Conservation (phyloP, 2,329 filamentous ascomycete genomes). For the Chrysoporthe austroafricana region DNA sequence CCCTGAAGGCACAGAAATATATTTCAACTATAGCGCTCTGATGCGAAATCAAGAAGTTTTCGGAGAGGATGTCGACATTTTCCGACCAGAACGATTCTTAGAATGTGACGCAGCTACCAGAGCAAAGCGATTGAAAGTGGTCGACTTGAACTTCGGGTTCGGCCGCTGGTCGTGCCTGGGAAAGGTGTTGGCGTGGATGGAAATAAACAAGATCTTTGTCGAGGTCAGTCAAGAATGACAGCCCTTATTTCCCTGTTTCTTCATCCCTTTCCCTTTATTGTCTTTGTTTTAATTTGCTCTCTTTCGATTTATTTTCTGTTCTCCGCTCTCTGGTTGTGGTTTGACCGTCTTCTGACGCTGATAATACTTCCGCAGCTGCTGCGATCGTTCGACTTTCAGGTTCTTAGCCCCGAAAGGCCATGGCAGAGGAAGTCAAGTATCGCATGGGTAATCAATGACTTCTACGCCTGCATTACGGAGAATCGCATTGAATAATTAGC, state of each 20-base stretch:
- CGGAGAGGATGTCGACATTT: conserved; percentile 41
- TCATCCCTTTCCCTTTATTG: too few relatives aligned
- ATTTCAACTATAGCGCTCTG: conserved; percentile 38
- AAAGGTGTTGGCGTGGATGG: conserved; percentile 44
- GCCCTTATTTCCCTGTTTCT: neutral
- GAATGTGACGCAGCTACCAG: conserved; percentile 36
- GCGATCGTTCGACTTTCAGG: conserved; percentile 20
- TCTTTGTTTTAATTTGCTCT: too few relatives aligned
- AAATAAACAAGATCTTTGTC: conserved; percentile 46
- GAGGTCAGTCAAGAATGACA: conserved; percentile 13
- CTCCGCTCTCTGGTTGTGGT: too few relatives aligned
- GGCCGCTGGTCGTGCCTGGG: conserved; percentile 46
- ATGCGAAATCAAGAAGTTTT: conserved; percentile 36
- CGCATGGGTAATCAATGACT: neutral
- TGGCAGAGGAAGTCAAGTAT: neutral
- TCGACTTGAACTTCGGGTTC: conserved; percentile 44
- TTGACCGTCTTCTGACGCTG: neutral
- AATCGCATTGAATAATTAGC: neutral
- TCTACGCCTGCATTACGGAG: neutral
- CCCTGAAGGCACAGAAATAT: conserved; percentile 41
- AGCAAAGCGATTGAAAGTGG: conserved; percentile 36
- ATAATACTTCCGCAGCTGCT: conserved; percentile 7
- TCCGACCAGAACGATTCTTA: conserved; percentile 48
- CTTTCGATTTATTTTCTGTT: too few relatives aligned
- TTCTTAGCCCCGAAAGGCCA: conserved; percentile 3